Conservation (phyloP, 2,329 filamentous ascomycete genomes). For the Paecilomyces dactylethromorphus region DNA sequence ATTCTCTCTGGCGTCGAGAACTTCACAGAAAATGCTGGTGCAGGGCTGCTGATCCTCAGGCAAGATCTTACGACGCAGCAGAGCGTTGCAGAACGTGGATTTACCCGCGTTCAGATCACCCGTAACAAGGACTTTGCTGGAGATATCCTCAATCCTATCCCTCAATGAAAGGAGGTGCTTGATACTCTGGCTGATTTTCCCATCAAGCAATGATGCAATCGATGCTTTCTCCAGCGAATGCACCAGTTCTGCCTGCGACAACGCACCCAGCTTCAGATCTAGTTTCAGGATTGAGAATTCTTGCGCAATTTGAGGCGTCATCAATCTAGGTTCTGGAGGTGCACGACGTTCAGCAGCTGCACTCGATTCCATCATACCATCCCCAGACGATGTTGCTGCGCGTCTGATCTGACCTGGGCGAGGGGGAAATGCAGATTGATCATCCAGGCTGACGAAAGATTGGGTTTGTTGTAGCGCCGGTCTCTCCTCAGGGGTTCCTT, state of each 20-base stretch:
- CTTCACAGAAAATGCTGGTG: conserved; percentile 97
- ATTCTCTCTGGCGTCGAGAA: conserved; percentile 87
- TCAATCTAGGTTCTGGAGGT: conserved; percentile 67
- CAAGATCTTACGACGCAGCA: conserved; percentile 82
- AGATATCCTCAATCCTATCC: conserved; percentile 93
- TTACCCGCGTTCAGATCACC: conserved; percentile 97
- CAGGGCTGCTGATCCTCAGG: conserved; percentile 98
- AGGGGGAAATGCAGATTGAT: conserved; percentile 23
- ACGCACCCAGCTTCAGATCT: conserved; percentile 79
- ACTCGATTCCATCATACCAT: conserved; percentile 64
- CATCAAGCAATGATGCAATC: conserved; percentile 82
- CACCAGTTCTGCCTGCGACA: conserved; percentile 84
- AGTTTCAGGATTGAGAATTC: conserved; percentile 95
- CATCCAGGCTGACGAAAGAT: conserved; percentile 22
- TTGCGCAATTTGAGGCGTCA: conserved; percentile 87
- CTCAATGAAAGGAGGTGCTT: conserved; percentile 80
- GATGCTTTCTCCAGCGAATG: conserved; percentile 91
- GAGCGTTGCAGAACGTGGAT: conserved; percentile 97
- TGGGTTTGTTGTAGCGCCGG: conserved; percentile 29
- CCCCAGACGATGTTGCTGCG: conserved; percentile 65
- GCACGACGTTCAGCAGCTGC: conserved; percentile 57
- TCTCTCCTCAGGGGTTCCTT: conserved; percentile 24
- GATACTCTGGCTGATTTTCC: conserved; percentile 89
- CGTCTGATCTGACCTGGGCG: conserved; percentile 55
- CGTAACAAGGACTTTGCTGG: conserved; percentile 92